Evolutionary conservation across 352 stramenopile genomes (phyloP).

Genomic region (Stramenopiles sp.): DNA sequence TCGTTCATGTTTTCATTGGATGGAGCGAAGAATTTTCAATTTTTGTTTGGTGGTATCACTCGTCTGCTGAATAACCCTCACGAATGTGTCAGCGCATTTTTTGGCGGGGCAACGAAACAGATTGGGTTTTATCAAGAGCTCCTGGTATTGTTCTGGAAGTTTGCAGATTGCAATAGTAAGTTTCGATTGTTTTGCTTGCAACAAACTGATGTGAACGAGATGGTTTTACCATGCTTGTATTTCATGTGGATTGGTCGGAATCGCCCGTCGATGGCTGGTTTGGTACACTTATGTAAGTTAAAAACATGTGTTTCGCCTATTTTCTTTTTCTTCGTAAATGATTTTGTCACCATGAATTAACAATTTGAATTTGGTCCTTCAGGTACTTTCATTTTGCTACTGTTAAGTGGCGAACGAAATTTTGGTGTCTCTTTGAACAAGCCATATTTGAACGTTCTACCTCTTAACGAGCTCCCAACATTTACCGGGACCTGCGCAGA

Average conservation of each 20-base stretch:
- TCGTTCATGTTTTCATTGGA: background rate
- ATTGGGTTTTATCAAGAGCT: conserved; percentile 92
- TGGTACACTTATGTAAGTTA: conserved; percentile 29
- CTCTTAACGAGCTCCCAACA: conserved; percentile 57
- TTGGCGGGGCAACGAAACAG: conserved; percentile 73
- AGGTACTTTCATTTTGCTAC: conserved; percentile 85
- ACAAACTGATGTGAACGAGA: conserved; percentile 71
- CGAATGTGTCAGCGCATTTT: conserved; percentile 68
- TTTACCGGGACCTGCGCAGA: conserved; percentile 88
- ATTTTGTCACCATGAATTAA: background rate
- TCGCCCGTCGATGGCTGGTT: conserved; percentile 70
- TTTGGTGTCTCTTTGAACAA: conserved; percentile 95
- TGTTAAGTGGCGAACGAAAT: conserved; percentile 81
- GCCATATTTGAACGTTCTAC: conserved; percentile 42
- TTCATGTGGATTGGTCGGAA: conserved; percentile 54
- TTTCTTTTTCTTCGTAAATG: conserved; percentile 23
- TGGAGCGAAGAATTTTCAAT: conserved; percentile 50
- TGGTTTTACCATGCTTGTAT: conserved; percentile 57
- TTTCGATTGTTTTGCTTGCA: conserved; percentile 54
- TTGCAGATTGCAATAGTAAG: conserved; percentile 63
- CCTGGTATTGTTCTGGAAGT: conserved; percentile 91
- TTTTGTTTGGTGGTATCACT: conserved; percentile 76
- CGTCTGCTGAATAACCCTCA: conserved; percentile 90
- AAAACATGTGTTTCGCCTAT: background rate
- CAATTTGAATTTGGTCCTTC: conserved; percentile 5